phyloP scores from a whole-genome alignment of 192 early-diverging fungal species.

The Hyaloraphidium curvatum region DNA sequence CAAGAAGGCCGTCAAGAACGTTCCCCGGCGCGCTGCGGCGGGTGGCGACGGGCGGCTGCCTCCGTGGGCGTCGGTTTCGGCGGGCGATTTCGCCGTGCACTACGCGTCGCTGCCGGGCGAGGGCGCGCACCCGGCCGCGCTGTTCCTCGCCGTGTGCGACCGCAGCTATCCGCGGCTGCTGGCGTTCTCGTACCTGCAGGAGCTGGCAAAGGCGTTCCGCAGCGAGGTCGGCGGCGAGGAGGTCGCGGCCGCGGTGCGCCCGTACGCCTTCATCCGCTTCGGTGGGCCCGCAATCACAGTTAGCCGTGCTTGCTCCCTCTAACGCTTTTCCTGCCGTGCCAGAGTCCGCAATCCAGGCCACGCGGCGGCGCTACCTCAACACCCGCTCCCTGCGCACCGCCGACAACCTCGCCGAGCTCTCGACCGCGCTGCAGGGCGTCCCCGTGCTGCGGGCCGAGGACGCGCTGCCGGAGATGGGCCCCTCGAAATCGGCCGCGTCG shows the following conservation, averaged over 20 bases:
- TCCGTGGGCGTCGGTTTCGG: conserved; percentile 8
- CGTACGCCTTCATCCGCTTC: conserved; percentile 22
- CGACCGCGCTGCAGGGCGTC: conserved; percentile 6
- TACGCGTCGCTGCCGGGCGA: conserved; percentile 7
- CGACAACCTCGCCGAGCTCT: conserved; percentile 17
- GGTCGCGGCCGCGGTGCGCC: conserved; percentile 5
- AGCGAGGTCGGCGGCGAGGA: conserved; percentile 9
- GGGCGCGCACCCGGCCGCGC: conserved; percentile 6
- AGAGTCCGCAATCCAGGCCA: conserved; percentile 17
- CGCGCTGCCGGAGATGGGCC: too few species aligned
- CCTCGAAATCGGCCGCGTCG: too few species aligned
- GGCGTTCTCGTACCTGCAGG: conserved; percentile 17
- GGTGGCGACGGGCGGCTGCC: background rate
- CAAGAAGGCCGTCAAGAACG: conserved; percentile 12
- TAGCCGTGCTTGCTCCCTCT: background rate
- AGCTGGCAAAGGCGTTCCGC: conserved; percentile 12
- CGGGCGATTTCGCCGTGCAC: conserved; percentile 21
- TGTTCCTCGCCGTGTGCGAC: conserved; percentile 14
- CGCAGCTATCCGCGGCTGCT: conserved; percentile 17
- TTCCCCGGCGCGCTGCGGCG: background rate
- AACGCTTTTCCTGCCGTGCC: background rate
- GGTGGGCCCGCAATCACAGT: conserved; percentile 7
- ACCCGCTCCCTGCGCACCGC: conserved; percentile 13
- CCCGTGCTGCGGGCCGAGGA: conserved; percentile 10
- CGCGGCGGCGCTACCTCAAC: conserved; percentile 19